phyloP scores from a whole-genome alignment of 139 green algal genomes.

The Chlorella sp. region DNA sequence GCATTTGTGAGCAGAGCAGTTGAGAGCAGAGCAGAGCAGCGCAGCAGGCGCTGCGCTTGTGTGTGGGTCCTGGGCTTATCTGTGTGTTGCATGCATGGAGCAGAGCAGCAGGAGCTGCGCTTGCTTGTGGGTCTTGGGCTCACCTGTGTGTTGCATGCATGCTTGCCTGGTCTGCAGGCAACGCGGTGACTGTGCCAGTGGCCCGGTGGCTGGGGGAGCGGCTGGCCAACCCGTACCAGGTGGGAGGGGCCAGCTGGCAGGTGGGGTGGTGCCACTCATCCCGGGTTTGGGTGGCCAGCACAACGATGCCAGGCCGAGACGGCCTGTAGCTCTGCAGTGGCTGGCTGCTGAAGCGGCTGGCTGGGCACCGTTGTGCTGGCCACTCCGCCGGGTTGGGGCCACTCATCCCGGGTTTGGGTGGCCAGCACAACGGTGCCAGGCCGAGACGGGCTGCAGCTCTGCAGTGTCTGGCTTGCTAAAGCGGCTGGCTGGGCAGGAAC shows the following conservation, averaged over 20 bases:
- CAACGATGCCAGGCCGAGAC: neutral
- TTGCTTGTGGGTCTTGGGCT: neutral
- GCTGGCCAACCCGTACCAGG: constrained; percentile 69
- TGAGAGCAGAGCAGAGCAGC: no score
- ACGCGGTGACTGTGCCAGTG: constrained; percentile 87
- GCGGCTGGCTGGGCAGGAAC: neutral
- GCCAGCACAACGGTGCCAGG: neutral
- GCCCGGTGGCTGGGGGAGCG: constrained; percentile 79
- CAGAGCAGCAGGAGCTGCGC: no score
- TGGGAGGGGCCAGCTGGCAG: neutral
- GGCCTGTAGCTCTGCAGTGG: no score
- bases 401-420: no score
- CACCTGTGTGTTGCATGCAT: neutral
- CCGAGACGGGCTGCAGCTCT: no score
- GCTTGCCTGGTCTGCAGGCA: constrained; percentile 48
- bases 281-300: neutral
- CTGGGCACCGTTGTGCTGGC: neutral
- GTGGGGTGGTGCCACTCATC: no score
- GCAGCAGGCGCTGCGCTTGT: neutral
- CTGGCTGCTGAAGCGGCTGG: neutral
- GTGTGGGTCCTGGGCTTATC: no score
- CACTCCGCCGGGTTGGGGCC: no score
- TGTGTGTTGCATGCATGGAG: no score
- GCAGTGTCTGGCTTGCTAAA: no score
- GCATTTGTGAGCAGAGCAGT: no score